phyloP scores from a whole-genome alignment of 179 eudicot genomes.

The Spinacia oleracea region DNA sequence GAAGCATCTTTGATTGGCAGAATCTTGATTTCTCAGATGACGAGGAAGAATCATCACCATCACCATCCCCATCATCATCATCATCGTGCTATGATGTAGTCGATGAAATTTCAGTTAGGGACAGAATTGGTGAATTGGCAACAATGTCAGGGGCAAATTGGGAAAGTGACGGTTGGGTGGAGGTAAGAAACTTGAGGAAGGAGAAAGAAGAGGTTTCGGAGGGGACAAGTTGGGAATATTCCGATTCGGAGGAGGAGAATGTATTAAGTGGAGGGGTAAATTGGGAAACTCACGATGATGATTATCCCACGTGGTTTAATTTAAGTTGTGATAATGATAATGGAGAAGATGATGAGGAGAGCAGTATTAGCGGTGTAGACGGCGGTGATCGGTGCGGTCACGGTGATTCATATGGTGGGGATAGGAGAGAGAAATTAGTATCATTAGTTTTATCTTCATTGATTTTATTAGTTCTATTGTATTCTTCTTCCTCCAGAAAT shows the following conservation, averaged over 20 bases:
- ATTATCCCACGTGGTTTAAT: conserved; percentile 25
- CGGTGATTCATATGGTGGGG: conserved; percentile 26
- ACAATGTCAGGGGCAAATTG: conserved; percentile 48
- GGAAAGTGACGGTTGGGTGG: conserved; percentile 80
- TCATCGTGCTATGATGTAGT: background rate
- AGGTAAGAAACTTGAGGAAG: conserved; percentile 40
- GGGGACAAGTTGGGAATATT: conserved; percentile 27
- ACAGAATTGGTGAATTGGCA: conserved; percentile 49
- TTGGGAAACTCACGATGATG: background rate
- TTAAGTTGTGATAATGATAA: background rate
- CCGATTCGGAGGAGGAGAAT: background rate
- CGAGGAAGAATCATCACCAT: conserved; percentile 25
- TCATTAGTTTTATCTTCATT: conserved; percentile 4
- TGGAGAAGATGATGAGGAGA: background rate
- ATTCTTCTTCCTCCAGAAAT: conserved; percentile 15
- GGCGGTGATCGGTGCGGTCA: conserved; percentile 28
- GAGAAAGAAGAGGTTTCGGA: conserved; percentile 11
- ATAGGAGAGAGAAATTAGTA: background rate
- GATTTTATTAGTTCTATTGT: conserved; percentile 7
- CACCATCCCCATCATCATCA: background rate
- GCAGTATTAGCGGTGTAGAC: conserved; percentile 12
- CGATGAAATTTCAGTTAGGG: conserved; percentile 18
- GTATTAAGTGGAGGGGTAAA: background rate
- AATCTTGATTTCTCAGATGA: conserved; percentile 31
- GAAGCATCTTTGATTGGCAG: conserved; percentile 59